Base-by-base conservation (phyloP, 2,329 filamentous ascomycete species). In the Verticillium dahliae region DNA sequence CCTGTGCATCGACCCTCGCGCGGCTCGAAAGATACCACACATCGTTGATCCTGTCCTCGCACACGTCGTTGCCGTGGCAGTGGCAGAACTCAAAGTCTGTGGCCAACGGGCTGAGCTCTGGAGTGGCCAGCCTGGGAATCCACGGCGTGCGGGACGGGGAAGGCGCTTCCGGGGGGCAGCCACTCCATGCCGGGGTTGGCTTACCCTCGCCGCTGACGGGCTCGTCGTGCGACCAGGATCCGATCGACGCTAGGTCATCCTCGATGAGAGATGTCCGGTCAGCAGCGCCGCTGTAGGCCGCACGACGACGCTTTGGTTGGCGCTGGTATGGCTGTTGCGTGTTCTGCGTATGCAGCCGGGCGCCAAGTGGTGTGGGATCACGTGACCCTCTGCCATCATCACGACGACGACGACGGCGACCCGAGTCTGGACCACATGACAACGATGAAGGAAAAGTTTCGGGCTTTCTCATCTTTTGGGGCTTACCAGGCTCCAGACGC, bases 71-170 rank as follows among this genome's bases (percentile, higher is more conserved):
- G 41, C 63, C 64, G 2, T 58, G 54, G 37, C 64, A 65, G 33
- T 60, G 45, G 22, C 64, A 66, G 38, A 66, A 66, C 14, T 65
- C 61, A 3, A 63, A 41, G 34, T 65, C 61, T 27, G 61, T 61
- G 3, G 64, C 57, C n/a, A 66, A 34, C 5, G 63, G 61, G 3
- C 63, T 60, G 18, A 66, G 13, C 52, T 65, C 64, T 4, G 63
- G 64, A 6, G 64, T 65, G 18, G 45, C 35, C 7, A 63, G 61
- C 45, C 63, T 63, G n/a, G 60, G 11, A 5, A 63, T 62, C 2
- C 56, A 37, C 15, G 64, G 64, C 13, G 58, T 41, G 31, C 33
- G n/a, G 7, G 58, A 61, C 7, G 63, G 59, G 18, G 37, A 58
- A 27, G 61, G 50, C 13, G 13, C 55, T 15, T 45, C 31, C 1